Base-by-base conservation (phyloP, 2,329 filamentous ascomycete species). In the Diaporthe sp. region DNA sequence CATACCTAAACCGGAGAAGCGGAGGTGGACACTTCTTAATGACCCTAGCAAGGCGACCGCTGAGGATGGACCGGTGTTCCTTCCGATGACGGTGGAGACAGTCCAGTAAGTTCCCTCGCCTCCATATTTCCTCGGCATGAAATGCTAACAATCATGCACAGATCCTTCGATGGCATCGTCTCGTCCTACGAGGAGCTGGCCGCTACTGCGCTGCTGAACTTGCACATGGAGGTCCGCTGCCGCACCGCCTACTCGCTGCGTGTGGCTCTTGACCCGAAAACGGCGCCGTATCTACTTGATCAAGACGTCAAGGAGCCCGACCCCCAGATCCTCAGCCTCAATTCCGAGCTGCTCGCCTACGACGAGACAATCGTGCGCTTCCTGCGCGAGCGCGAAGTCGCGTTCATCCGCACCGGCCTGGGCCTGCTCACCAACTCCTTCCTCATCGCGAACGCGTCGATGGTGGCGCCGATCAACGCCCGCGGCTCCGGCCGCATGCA, bases 191-290 rank as follows among this genome's bases (percentile, higher is more conserved):
- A 94, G 76, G 91, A 95, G 77, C 92, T 99, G 51, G 94, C 94
- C 37, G 89, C 90, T 25, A 95, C 92, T 3, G 92, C 96, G 57
- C 90, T 98, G 3, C 88, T 97, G 37, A 98, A 95, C 0, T 87
- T 99, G 4, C 96, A 98, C 82, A 91, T 97, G 83, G 95, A 98
- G 83, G 91, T 97, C 67, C 93, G 97, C 63, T 95, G 94, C 81
- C 95, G 95, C 70, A 93, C 97, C 78, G 90, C 98, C 51, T 92
- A 96, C 82, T 95, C 96, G 78, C 89, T 99, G 55, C 85, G 87
- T 83, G 90, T 86, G 77, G 92, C 89, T 75, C 88, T 89, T 79
- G 95, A 89, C 68, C 92, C 87, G 78, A 88, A 85, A 81, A 90
- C 85, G 80, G 91, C 88, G 15, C 91, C 91, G 0, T 93, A 93